Conservation (phyloP, 2,329 filamentous ascomycete genomes). For the Diaporthe sp. region DNA sequence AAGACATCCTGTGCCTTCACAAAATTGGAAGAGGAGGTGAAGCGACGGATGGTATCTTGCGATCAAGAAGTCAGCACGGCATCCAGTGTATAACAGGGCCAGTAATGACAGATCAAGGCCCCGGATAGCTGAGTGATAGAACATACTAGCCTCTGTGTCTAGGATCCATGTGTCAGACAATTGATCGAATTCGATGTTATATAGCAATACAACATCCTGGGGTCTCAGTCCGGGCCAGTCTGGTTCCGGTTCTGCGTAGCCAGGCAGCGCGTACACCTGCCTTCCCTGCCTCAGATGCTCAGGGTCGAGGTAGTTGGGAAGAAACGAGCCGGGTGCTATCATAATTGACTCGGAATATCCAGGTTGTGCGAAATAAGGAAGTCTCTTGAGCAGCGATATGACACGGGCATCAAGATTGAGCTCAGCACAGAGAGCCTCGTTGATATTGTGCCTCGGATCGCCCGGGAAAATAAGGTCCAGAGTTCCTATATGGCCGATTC, state of each 20-base stretch:
- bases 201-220: not conserved
- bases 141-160: not conserved
- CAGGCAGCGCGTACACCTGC: not conserved
- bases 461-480: not conserved
- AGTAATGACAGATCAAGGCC: not conserved
- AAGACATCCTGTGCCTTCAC: not conserved
- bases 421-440: not conserved
- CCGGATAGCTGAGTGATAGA: not conserved
- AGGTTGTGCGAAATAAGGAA: not conserved
- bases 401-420: not conserved
- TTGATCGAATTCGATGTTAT: not conserved
- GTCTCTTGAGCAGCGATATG: not conserved
- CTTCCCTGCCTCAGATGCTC: not conserved
- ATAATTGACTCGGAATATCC: not conserved
- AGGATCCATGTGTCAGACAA: not conserved
- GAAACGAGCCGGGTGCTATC: not conserved
- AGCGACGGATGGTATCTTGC: not conserved
- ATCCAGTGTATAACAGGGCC: not conserved
- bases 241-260: not conserved
- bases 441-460: not conserved
- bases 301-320: not conserved
- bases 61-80: not conserved
- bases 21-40: not conserved
- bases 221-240: not conserved
- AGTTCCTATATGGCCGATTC: not conserved